Evolutionary conservation across 345 rosid genomes (phyloP).

Genomic region (Boechera stricta): DNA sequence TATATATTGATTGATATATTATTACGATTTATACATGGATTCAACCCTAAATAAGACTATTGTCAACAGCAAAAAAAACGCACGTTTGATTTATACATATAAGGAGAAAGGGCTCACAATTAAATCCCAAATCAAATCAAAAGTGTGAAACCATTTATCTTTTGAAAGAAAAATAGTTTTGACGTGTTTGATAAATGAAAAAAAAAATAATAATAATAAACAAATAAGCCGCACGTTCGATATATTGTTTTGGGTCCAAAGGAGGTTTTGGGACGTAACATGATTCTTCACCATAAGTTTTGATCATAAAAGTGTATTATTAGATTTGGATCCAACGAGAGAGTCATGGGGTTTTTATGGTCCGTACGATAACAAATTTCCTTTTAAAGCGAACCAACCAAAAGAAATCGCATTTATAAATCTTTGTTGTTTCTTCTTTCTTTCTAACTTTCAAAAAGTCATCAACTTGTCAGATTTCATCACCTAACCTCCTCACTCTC

Average conservation of each 20-base stretch:
- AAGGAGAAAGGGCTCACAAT: not conserved
- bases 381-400: constrained; percentile 33
- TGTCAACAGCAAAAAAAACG: not conserved
- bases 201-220: not conserved
- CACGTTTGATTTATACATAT: not conserved
- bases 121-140: not conserved
- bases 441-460: constrained; percentile 42
- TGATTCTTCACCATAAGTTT: constrained; percentile 40
- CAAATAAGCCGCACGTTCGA: constrained; percentile 31
- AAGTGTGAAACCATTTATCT: not conserved
- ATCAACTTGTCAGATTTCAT: constrained; percentile 40
- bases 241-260: constrained; percentile 20
- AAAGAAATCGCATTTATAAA: constrained; percentile 34
- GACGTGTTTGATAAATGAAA: constrained; percentile 19
- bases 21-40: constrained; percentile 3
- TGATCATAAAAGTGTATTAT: constrained; percentile 23
- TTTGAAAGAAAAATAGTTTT: not conserved
- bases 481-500: constrained; percentile 19
- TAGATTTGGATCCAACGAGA: constrained; percentile 27
- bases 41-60: not conserved
- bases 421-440: constrained; percentile 19
- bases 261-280: constrained; percentile 37
- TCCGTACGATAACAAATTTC: constrained; percentile 31
- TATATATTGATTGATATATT: constrained; percentile 5
- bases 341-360: constrained; percentile 30